Evolutionary conservation across 768 basidiomycete genomes (phyloP).

Genomic region (Chalciporus pseudorubinellus): DNA sequence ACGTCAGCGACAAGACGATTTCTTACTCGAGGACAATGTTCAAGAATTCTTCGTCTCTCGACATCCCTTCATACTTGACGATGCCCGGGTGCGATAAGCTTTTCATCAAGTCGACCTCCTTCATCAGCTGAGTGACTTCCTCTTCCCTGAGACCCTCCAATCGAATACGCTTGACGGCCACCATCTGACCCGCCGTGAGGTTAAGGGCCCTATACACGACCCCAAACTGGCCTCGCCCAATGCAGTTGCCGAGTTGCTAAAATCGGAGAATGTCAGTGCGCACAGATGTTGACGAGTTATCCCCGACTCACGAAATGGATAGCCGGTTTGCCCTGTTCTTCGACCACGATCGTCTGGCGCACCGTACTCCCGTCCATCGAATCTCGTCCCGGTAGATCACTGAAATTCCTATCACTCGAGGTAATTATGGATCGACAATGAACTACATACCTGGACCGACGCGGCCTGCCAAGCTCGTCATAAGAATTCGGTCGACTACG

Average conservation of each 20-base stretch:
- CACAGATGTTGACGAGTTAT: neutral
- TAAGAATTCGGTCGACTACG: constrained; percentile 63
- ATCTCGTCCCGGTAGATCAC: constrained; percentile 61
- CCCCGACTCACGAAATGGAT: constrained; percentile 72
- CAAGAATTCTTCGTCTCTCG: constrained; percentile 80
- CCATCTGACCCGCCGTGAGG: constrained; percentile 91
- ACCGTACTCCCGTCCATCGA: constrained; percentile 63
- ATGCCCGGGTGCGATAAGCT: constrained; percentile 91
- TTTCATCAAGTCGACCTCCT: constrained; percentile 91
- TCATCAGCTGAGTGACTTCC: constrained; percentile 88
- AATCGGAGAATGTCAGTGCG: constrained; percentile 10
- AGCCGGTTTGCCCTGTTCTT: constrained; percentile 77
- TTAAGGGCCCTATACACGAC: constrained; percentile 94
- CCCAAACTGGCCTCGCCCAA: constrained; percentile 96
- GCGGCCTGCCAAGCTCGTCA: constrained; percentile 60
- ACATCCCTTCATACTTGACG: constrained; percentile 97
- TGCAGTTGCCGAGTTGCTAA: constrained; percentile 97
- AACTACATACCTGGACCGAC: constrained; percentile 68
- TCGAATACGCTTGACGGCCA: constrained; percentile 97
- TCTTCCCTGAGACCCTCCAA: constrained; percentile 88
- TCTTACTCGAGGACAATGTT: constrained; percentile 93
- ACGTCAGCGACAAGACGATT: neutral
- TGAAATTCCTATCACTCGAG: constrained; percentile 54
- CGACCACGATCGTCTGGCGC: constrained; percentile 69
- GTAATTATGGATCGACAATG: constrained; percentile 59